Conservation (phyloP, 495 filamentous ascomycete species). For the Parathielavia appendiculata region DNA sequence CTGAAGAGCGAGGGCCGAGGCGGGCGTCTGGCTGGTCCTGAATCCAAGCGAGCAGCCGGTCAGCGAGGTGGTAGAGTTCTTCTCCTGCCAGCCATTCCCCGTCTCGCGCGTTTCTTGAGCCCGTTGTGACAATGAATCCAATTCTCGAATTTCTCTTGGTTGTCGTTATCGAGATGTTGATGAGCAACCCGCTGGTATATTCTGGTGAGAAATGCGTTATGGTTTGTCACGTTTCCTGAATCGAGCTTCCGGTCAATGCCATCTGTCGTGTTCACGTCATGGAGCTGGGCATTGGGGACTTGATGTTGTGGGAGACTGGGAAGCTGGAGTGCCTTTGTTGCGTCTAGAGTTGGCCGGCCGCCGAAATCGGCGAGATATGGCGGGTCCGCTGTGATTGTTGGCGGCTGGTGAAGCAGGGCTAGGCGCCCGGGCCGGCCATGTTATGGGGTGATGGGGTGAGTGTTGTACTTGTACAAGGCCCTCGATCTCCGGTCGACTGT, state of each 20-base stretch:
- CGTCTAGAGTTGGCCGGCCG: neutral
- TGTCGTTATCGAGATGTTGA: neutral
- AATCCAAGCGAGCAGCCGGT: neutral
- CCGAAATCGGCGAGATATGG: neutral
- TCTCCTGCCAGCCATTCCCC: neutral
- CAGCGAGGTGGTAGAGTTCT: neutral
- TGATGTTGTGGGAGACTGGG: neutral
- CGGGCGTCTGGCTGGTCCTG: constrained; percentile 6
- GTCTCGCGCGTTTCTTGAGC: neutral
- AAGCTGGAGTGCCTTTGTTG: neutral
- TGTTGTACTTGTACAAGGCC: no score
- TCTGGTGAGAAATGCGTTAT: neutral
- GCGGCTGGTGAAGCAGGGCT: no score
- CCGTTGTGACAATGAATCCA: constrained; percentile 4
- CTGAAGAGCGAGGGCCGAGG: neutral
- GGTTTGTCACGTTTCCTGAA: no score
- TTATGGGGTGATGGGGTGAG: no score
- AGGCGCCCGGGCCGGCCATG: no score
- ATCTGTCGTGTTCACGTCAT: no score
- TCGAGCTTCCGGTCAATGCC: neutral
- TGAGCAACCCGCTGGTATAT: neutral
- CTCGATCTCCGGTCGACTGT: no score
- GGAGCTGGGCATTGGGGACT: neutral
- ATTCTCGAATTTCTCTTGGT: neutral
- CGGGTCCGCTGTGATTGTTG: no score